phyloP scores from a whole-genome alignment of 208 protist genomes.

The Wallacemonas collosoma region DNA sequence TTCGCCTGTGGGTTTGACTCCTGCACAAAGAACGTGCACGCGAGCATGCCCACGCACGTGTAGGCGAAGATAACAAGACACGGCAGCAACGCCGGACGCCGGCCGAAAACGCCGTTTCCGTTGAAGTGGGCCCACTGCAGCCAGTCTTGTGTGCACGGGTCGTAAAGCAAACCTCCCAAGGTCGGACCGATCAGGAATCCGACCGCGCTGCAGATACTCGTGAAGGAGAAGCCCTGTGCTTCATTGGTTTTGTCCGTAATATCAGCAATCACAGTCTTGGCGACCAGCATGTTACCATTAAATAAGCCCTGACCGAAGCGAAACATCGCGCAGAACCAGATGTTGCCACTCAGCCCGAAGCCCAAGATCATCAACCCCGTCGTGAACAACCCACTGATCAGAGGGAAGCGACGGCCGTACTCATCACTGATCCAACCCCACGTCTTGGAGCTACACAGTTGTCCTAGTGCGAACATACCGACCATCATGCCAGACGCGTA shows the following conservation, averaged over 20 bases:
- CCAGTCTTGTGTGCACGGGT: conserved; percentile 39
- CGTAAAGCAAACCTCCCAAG: conserved; percentile 67
- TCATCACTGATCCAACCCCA: conserved; percentile 57
- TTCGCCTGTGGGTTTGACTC: conserved; percentile 31
- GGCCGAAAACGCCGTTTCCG: conserved; percentile 27
- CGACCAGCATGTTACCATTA: conserved; percentile 80
- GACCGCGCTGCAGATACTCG: conserved; percentile 90
- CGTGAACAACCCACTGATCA: conserved; percentile 37
- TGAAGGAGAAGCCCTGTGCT: conserved; percentile 94
- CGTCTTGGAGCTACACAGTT: conserved; percentile 48
- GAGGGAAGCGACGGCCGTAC: conserved; percentile 27
- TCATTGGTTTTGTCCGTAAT: conserved; percentile 76
- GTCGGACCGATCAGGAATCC: conserved; percentile 64
- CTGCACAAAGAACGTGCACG: conserved; percentile 32
- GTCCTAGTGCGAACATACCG: conserved; percentile 47
- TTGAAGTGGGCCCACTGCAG: conserved; percentile 33
- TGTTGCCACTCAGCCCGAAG: conserved; percentile 62
- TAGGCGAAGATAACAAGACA: conserved; percentile 41
- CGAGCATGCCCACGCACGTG: conserved; percentile 28
- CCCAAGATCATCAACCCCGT: conserved; percentile 55
- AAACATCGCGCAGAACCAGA: conserved; percentile 50
- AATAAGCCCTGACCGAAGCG: conserved; percentile 74
- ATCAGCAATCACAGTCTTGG: conserved; percentile 77
- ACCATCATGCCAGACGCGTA: conserved; percentile 56
- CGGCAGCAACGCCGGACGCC: conserved; percentile 57